phyloP scores from a whole-genome alignment of 1,139 yeast species.

The Debaryomyces coudertii region DNA sequence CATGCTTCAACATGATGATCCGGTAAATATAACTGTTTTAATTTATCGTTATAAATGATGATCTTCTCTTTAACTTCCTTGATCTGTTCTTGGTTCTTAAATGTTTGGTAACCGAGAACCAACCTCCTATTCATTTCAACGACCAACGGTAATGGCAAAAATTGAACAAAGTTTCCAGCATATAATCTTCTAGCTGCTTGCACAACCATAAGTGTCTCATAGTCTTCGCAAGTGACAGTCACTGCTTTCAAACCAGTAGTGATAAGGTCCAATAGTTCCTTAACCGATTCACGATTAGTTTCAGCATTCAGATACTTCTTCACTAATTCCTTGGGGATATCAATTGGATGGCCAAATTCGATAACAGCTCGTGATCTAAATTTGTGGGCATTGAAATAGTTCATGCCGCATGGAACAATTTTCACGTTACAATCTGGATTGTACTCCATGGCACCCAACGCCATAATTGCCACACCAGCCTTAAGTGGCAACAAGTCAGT shows the following conservation, averaged over 20 bases:
- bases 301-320: slow-evolving; percentile 57
- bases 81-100: slow-evolving; percentile 71
- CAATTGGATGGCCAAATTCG: slow-evolving; percentile 91
- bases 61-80: slow-evolving; percentile 62
- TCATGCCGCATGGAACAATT: slow-evolving; percentile 96
- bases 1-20: slow-evolving; percentile 88
- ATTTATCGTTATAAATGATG: slow-evolving; percentile 64
- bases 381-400: slow-evolving; percentile 93
- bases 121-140: slow-evolving; percentile 90
- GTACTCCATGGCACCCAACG: slow-evolving; percentile 83
- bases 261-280: slow-evolving; percentile 66
- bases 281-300: slow-evolving; percentile 73
- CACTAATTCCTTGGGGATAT: slow-evolving; percentile 65
- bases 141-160: slow-evolving; percentile 77
- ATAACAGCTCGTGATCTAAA: slow-evolving; percentile 93
- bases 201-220: slow-evolving; percentile 86
- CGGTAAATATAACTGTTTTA: slow-evolving; percentile 72
- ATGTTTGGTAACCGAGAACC: slow-evolving; percentile 76
- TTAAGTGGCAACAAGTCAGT: slow-evolving; percentile 88
- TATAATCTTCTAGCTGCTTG: slow-evolving; percentile 93
- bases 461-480: slow-evolving; percentile 98
- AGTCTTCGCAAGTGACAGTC: slow-evolving; percentile 90
- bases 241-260: slow-evolving; percentile 83
- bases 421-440: slow-evolving; percentile 74
- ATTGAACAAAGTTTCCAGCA: slow-evolving; percentile 68